phyloP scores from a whole-genome alignment of 163 green algal species.

The Scenedesmus sp. region DNA sequence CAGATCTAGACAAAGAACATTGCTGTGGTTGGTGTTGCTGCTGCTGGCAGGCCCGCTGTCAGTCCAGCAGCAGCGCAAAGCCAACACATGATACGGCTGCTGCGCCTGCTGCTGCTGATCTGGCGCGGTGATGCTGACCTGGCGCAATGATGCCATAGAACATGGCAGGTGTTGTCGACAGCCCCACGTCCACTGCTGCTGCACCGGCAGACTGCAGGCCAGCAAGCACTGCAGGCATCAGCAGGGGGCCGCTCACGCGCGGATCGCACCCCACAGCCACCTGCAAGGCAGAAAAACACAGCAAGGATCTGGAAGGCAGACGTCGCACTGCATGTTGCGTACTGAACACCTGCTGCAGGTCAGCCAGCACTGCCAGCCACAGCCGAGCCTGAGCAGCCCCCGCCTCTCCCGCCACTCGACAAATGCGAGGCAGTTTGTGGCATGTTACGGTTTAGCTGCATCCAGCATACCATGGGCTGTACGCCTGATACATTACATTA shows the following conservation, averaged over 20 bases:
- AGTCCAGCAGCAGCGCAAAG: too few relatives aligned
- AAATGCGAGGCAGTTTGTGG: too few relatives aligned
- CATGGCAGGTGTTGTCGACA: slow-evolving; percentile 96
- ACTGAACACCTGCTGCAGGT: background rate
- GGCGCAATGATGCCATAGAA: slow-evolving; percentile 92
- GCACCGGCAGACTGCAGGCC: slow-evolving; percentile 75
- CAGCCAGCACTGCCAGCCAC: too few relatives aligned
- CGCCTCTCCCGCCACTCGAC: too few relatives aligned
- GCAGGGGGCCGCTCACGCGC: slow-evolving; percentile 79
- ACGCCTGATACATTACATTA: background rate
- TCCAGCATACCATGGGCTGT: too few relatives aligned
- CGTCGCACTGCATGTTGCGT: background rate
- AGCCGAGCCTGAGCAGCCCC: too few relatives aligned
- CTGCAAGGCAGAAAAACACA: background rate
- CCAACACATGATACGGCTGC: background rate
- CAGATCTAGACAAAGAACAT: too few relatives aligned
- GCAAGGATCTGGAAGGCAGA: background rate
- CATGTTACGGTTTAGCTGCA: too few relatives aligned
- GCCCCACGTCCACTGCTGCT: slow-evolving; percentile 74
- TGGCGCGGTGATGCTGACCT: slow-evolving; percentile 29
- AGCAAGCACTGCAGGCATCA: slow-evolving; percentile 76
- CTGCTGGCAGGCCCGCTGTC: too few relatives aligned
- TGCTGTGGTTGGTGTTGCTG: too few relatives aligned
- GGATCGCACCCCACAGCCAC: slow-evolving; percentile 84
- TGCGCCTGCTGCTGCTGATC: too few relatives aligned